Evolutionary conservation across 73 alveolate genomes (phyloP).

Genomic region (Paramecium tetraurelia): DNA sequence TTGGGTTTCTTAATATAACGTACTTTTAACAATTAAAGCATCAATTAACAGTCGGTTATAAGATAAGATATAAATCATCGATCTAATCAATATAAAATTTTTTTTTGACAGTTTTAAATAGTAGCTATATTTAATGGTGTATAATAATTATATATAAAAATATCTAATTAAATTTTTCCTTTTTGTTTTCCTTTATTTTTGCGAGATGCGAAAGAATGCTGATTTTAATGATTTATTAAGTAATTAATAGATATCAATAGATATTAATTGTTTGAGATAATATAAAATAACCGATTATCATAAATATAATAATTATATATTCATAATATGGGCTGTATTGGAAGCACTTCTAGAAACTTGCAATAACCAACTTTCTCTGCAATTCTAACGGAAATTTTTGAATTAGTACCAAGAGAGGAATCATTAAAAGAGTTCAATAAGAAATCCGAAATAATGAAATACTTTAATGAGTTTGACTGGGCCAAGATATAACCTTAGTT

Average conservation of each 20-base stretch:
- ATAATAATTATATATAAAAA: not conserved
- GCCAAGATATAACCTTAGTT: not conserved
- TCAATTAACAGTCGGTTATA: no score
- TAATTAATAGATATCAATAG: not conserved
- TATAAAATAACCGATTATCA: not conserved
- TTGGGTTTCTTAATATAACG: no score
- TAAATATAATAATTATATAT: not conserved
- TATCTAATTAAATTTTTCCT: not conserved
- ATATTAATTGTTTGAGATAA: not conserved
- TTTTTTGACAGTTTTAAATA: no score
- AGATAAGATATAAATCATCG: no score
- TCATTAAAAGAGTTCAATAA: not conserved
- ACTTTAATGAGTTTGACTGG: conserved; percentile 22
- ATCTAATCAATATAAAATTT: not conserved
- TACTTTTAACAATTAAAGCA: no score
- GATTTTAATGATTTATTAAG: not conserved
- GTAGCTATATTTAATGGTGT: not conserved
- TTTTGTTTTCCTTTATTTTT: not conserved
- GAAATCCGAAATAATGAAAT: conserved; percentile 18
- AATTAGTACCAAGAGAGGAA: conserved; percentile 6
- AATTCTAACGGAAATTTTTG: not conserved
- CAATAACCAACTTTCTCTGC: conserved; percentile 33
- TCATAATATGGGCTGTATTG: conserved; percentile 21
- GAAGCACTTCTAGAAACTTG: not conserved
- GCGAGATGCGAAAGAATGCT: not conserved